phyloP scores from a whole-genome alignment of 148 eudicot species.

The Nepenthes mirabilis region DNA sequence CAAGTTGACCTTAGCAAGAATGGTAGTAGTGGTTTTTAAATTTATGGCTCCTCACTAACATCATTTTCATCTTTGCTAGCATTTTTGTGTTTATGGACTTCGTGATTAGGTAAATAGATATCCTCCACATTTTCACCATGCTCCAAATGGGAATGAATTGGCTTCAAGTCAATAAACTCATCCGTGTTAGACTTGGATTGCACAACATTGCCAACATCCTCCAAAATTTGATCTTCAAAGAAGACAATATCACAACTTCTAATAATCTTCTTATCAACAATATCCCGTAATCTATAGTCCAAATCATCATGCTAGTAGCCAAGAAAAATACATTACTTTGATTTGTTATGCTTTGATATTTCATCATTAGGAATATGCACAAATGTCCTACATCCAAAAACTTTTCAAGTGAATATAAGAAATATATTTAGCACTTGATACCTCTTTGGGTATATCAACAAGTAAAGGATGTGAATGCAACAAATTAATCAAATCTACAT shows the following conservation, averaged over 20 bases:
- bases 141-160: background rate
- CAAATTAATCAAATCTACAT: too few species aligned
- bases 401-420: background rate
- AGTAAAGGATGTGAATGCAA: too few species aligned
- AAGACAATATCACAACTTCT: conserved; percentile 12
- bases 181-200: background rate
- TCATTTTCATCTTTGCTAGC: too few species aligned
- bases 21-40: too few species aligned
- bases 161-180: background rate
- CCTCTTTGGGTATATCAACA: background rate
- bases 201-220: background rate
- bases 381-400: conserved; percentile 9
- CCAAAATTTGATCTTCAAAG: conserved; percentile 12
- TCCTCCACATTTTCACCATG: background rate
- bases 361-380: conserved; percentile 9
- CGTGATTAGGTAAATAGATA: background rate
- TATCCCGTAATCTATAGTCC: conserved; percentile 7
- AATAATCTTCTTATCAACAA: conserved; percentile 1
- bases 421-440: background rate
- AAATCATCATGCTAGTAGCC: background rate
- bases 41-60: too few species aligned
- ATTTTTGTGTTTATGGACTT: background rate
- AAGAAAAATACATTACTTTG: background rate
- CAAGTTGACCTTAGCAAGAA: background rate
- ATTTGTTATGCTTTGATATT: conserved; percentile 1